Evolutionary conservation across 805 yeast species (phyloP).

Genomic region (Jamesozyma spencerorum): DNA sequence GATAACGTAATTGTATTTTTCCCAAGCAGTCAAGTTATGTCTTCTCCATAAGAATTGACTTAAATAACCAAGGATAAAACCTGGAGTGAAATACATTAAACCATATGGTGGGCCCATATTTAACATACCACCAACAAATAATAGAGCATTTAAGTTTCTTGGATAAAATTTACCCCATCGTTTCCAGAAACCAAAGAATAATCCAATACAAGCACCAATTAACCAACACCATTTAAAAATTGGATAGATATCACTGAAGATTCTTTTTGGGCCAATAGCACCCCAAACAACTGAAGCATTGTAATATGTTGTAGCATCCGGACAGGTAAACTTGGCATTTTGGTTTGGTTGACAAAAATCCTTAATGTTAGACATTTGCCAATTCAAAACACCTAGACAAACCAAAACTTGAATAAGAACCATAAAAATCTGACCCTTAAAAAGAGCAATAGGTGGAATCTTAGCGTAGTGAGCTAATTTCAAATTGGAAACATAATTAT

Average conservation of each 20-base stretch:
- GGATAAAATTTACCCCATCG: slow-evolving; percentile 20
- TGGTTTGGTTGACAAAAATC: slow-evolving; percentile 32
- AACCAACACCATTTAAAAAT: slow-evolving; percentile 55
- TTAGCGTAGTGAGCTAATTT: slow-evolving; percentile 51
- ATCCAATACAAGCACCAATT: slow-evolving; percentile 37
- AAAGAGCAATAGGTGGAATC: slow-evolving; percentile 50
- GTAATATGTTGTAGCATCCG: slow-evolving; percentile 36
- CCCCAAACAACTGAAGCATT: slow-evolving; percentile 48
- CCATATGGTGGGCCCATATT: slow-evolving; percentile 44
- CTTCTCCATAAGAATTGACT: slow-evolving; percentile 45
- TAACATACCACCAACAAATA: slow-evolving; percentile 43
- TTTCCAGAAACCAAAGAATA: slow-evolving; percentile 27
- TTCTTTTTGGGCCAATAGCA: slow-evolving; percentile 47
- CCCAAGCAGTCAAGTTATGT: slow-evolving; percentile 47
- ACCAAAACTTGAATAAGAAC: slow-evolving; percentile 27
- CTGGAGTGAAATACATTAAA: slow-evolving; percentile 28
- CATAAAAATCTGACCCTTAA: slow-evolving; percentile 37
- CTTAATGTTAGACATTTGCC: slow-evolving; percentile 29
- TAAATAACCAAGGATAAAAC: slow-evolving; percentile 25
- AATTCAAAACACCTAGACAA: slow-evolving; percentile 29
- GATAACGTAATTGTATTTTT: slow-evolving; percentile 40
- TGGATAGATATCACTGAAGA: slow-evolving; percentile 52
- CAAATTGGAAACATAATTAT: slow-evolving; percentile 46
- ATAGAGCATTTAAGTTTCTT: slow-evolving; percentile 40
- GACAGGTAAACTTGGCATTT: slow-evolving; percentile 34